Evolutionary conservation across 129 eudicot species (phyloP).

Genomic region (Artemisia annua): DNA sequence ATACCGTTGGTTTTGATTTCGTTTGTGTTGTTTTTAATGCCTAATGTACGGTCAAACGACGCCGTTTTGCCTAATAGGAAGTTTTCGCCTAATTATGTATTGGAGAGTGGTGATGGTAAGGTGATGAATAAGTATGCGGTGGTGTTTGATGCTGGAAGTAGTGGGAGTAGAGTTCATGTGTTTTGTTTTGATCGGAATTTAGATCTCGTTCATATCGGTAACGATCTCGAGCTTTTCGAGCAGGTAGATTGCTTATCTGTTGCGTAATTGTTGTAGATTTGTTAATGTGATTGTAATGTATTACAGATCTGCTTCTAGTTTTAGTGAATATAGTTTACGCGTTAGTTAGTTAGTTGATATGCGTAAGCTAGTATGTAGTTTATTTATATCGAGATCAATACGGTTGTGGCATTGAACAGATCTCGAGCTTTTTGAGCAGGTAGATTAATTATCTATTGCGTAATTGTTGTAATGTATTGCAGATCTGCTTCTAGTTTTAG

Average conservation of each 20-base stretch:
- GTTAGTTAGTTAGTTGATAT: no score
- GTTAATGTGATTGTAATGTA: no score
- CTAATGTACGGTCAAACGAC: slow-evolving; percentile 39
- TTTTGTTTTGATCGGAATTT: slow-evolving; percentile 74
- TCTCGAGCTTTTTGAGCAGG: no score
- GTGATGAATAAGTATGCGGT: slow-evolving; percentile 59
- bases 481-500: no score
- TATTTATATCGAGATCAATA: not conserved
- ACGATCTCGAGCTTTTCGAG: slow-evolving; percentile 78
- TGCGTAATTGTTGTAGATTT: not conserved
- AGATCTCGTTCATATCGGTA: slow-evolving; percentile 89
- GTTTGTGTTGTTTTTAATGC: slow-evolving; percentile 67
- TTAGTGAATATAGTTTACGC: no score
- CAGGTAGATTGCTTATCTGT: slow-evolving; percentile 49
- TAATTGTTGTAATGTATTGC: no score
- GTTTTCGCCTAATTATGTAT: slow-evolving; percentile 44
- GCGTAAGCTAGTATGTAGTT: not conserved
- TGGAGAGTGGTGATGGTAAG: slow-evolving; percentile 22
- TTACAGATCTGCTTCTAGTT: no score
- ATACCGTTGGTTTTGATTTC: slow-evolving; percentile 64
- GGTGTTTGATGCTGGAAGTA: slow-evolving; percentile 93
- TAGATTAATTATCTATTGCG: no score
- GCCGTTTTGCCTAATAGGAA: slow-evolving; percentile 40
- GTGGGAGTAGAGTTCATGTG: slow-evolving; percentile 94
- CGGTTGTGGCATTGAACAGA: not conserved